Evolutionary conservation across 805 yeast genomes (phyloP).

Genomic region (Suhomyces xylopsoci): DNA sequence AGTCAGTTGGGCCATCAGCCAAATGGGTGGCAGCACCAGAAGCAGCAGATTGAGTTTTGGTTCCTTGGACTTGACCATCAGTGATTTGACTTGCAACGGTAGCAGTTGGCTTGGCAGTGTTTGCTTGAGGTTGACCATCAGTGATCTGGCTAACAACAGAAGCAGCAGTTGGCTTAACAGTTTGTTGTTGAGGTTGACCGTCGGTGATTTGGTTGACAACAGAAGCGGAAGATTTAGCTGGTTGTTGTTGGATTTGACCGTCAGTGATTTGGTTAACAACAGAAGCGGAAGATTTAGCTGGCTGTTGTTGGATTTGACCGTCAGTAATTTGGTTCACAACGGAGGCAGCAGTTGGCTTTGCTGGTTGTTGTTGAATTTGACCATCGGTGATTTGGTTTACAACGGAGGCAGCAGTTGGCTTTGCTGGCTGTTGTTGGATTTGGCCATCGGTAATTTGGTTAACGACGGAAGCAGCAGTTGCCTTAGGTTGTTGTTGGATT

Average conservation of each 20-base stretch:
- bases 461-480: slow-evolving; percentile 27
- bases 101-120: slow-evolving; percentile 20
- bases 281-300: slow-evolving; percentile 14
- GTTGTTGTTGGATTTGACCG: slow-evolving; percentile 34
- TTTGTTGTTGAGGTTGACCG: slow-evolving; percentile 33
- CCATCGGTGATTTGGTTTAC: slow-evolving; percentile 7
- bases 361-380: too few relatives aligned
- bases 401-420: too few relatives aligned
- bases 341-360: not conserved
- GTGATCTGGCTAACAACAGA: slow-evolving; percentile 39
- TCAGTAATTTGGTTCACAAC: slow-evolving; percentile 6
- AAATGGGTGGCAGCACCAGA: slow-evolving; percentile 33
- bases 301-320: slow-evolving; percentile 1
- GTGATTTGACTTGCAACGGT: slow-evolving; percentile 21
- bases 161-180: slow-evolving; percentile 13
- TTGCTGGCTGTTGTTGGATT: slow-evolving; percentile 16
- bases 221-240: slow-evolving; percentile 17
- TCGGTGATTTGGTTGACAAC: slow-evolving; percentile 27
- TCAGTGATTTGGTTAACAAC: slow-evolving; percentile 27
- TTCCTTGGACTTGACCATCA: slow-evolving; percentile 35
- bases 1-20: slow-evolving; percentile 24
- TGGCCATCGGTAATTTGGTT: slow-evolving; percentile 41
- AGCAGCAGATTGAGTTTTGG: slow-evolving; percentile 13
- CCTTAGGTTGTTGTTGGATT: slow-evolving; percentile 12
- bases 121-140: slow-evolving; percentile 33